Evolutionary conservation across 768 basidiomycete genomes (phyloP).

Genomic region (Gymnopilus dilepis): DNA sequence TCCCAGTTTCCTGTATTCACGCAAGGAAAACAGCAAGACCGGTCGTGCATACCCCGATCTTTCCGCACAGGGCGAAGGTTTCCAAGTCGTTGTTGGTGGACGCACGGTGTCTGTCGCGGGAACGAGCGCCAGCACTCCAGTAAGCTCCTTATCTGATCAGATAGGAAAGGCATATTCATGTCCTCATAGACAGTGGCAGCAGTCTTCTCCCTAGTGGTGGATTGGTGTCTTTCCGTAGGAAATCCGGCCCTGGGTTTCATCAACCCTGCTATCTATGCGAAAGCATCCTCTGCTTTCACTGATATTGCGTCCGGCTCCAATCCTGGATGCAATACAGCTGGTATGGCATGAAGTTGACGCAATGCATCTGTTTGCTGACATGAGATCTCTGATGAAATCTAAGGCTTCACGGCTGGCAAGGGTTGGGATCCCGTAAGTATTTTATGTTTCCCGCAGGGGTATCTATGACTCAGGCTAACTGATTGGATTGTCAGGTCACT

Average conservation of each 20-base stretch:
- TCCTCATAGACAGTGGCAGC: conserved; percentile 54
- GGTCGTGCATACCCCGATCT: conserved; percentile 67
- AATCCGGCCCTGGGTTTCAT: conserved; percentile 62
- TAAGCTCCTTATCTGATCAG: conserved; percentile 31
- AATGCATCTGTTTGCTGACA: background rate
- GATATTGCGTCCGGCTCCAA: conserved; percentile 67
- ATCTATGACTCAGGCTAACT: background rate
- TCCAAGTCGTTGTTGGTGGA: conserved; percentile 64
- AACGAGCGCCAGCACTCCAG: conserved; percentile 66
- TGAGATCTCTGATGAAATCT: too few species aligned
- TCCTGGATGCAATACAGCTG: conserved; percentile 65
- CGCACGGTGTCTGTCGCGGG: conserved; percentile 48
- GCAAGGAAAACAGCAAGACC: conserved; percentile 38
- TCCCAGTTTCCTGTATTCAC: conserved; percentile 1
- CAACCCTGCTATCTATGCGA: conserved; percentile 54
- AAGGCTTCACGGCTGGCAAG: conserved; percentile 32
- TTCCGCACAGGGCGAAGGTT: conserved; percentile 57
- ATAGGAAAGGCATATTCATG: background rate
- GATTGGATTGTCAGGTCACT: conserved; percentile 49
- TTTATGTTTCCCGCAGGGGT: background rate
- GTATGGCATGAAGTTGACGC: conserved; percentile 35
- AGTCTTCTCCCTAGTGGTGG: conserved; percentile 65
- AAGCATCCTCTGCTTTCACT: conserved; percentile 50
- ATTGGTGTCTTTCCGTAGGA: conserved; percentile 53
- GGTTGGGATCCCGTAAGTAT: conserved; percentile 51